These are phyloP conservation scores for Edaphochlamys debaryana DNA, from an alignment of 139 green algal genomes.

Conservation along the genomic window DNA sequence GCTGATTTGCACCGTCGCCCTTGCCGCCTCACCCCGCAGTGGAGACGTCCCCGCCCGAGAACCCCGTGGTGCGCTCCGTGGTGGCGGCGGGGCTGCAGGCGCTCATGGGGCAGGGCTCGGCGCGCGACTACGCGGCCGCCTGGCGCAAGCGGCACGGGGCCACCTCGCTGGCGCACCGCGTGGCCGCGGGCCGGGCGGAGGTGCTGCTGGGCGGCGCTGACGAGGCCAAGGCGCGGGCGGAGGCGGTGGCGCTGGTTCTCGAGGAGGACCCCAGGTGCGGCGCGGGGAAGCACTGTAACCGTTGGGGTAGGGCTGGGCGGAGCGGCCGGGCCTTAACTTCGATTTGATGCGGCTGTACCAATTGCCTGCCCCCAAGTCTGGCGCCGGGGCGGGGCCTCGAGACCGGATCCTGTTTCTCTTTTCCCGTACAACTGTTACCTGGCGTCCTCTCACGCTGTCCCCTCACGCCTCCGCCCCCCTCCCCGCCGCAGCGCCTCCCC, in stretches of 20 bases:
- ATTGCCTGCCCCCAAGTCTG: too few species aligned
- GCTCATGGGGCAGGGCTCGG: conserved; percentile 56
- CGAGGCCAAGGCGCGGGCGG: conserved; percentile 18
- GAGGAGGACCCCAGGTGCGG: conserved; percentile 4
- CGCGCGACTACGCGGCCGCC: conserved; percentile 31
- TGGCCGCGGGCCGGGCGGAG: conserved; percentile 61
- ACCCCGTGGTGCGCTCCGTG: conserved; percentile 56
- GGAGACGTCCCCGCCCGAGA: neutral
- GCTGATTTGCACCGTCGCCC: too few species aligned
- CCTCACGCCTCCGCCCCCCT: neutral
- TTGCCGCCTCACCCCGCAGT: neutral
- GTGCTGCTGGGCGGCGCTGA: conserved; percentile 43
- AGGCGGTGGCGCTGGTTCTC: conserved; percentile 35
- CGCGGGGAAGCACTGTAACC: too few species aligned
- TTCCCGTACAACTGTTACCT: too few species aligned
- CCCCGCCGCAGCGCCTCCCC: neutral
- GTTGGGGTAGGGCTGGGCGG: too few species aligned
- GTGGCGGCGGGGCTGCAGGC: conserved; percentile 48
- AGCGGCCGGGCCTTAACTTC: too few species aligned
- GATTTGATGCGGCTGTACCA: too few species aligned
- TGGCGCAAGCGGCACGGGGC: conserved; percentile 53
- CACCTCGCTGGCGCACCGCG: conserved; percentile 53
- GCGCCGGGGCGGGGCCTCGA: neutral
- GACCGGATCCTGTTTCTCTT: neutral
- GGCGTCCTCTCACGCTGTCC: too few species aligned